A percentile compares a stretch with the other conserved stretches of the same genome.
Conservation (phyloP, 768 basidiomycete genomes). For the Phlegmacium glaucopus region DNA sequence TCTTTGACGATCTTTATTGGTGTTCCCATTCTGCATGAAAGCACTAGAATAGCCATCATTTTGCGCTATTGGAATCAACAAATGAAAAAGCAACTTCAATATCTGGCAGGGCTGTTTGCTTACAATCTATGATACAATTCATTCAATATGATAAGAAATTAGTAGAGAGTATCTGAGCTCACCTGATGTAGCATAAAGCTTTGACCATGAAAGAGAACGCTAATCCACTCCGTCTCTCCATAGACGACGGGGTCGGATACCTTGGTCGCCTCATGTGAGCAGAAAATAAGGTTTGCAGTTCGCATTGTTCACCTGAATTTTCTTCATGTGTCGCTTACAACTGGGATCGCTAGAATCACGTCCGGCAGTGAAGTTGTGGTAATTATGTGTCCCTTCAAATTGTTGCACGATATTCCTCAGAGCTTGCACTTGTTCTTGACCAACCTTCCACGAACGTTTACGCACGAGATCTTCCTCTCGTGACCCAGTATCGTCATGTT, state of each 20-base stretch:
- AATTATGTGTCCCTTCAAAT: constrained; percentile 92
- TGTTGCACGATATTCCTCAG: constrained; percentile 56
- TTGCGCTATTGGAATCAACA: constrained; percentile 64
- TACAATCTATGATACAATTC: constrained; percentile 43
- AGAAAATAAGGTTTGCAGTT: background rate
- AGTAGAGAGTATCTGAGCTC: constrained; percentile 15
- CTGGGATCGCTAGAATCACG: constrained; percentile 81
- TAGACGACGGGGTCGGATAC: constrained; percentile 84
- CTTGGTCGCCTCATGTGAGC: constrained; percentile 32
- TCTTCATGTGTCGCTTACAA: constrained; percentile 84
- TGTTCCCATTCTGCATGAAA: constrained; percentile 72
- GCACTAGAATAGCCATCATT: constrained; percentile 89
- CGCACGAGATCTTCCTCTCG: constrained; percentile 58
- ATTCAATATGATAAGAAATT: background rate
- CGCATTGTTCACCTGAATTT: constrained; percentile 57
- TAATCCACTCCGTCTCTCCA: constrained; percentile 93
- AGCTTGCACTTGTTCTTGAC: constrained; percentile 45
- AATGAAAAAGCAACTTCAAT: constrained; percentile 7
- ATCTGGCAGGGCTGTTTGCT: constrained; percentile 11
- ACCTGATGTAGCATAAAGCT: constrained; percentile 99
- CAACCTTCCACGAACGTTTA: constrained; percentile 71
- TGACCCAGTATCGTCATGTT: constrained; percentile 33
- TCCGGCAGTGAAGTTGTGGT: constrained; percentile 95
- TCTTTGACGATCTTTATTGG: constrained; percentile 75
- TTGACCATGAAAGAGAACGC: constrained; percentile 91